phyloP scores from a whole-genome alignment of 208 protist genomes.

The Tritrichomonas foetus region DNA sequence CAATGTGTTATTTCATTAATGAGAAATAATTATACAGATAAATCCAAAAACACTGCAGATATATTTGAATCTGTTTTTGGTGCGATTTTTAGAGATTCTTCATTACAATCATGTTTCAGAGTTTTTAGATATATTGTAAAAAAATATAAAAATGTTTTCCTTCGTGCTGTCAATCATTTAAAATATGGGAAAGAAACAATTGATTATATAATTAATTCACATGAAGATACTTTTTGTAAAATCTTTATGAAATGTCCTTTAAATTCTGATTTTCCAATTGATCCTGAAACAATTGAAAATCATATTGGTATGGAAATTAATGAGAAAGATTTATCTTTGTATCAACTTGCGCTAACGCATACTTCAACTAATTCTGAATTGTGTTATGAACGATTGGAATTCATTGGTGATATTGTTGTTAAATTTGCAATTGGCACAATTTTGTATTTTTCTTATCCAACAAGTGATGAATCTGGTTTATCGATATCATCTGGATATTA shows the following conservation, averaged over 20 bases:
- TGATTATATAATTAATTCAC: not conserved
- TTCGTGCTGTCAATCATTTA: not conserved
- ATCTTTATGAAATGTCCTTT: not conserved
- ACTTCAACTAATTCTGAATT: not conserved
- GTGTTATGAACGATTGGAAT: not conserved
- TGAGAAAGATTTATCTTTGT: not conserved
- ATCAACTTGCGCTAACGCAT: not conserved
- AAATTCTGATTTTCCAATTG: not conserved
- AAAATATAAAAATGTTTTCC: not conserved
- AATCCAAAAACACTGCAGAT: not conserved
- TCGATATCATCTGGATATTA: not conserved
- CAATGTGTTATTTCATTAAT: not conserved
- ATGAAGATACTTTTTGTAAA: too few relatives aligned
- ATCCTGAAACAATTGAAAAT: not conserved
- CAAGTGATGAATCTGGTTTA: not conserved
- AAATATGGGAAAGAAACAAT: not conserved
- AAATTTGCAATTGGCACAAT: not conserved
- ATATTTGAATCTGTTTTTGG: conserved; percentile 3
- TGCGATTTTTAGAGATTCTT: not conserved
- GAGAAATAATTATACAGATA: not conserved
- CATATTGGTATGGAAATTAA: not conserved
- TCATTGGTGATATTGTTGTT: conserved; percentile 34
- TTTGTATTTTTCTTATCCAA: not conserved
- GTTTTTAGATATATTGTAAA: not conserved
- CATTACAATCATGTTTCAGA: not conserved